Evolutionary conservation across 495 filamentous ascomycete genomes (phyloP), one percentile per base, ranked within the genome.

Genomic region (Podospora anserina): DNA sequence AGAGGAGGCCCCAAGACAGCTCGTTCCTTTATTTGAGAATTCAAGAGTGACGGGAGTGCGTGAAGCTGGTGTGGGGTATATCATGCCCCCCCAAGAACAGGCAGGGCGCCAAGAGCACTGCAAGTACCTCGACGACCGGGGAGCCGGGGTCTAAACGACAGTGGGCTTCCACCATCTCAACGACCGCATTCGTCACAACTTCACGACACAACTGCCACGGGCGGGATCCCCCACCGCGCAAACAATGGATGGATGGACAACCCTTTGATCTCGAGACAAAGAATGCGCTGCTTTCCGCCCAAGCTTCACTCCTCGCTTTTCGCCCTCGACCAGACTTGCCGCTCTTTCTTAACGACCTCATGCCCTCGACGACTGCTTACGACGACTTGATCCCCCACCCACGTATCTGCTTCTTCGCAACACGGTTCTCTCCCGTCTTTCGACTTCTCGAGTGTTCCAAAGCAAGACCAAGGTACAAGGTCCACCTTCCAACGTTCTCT

Each of bases 131-230:
- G 15, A 49, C 9, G 56, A 59, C 56, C 56, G 19, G 56, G 56
- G 56, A 49, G 13, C 39, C 39, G 59, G 59, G 27, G 23, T 61
- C 26, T 26, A 11, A 28, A 30, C 11, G 27, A 30, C 59, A 32
- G 19, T 30, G n/a, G 20, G 23, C 20, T 32, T 61, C 23, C n/a
- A 61, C 20, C 16, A 26, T 30, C 4, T 16, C 28, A 28, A 56
- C 66, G 34, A 58, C 66, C 60, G 66, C 66, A 68, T 68, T 68
- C 66, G 66, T 68, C 66, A 68, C 66, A 53, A 32, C 18, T 39
- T 27, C 56, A 59, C 20, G 57, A 63, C 32, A 49, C 27, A 44
- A 3, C 9, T 7, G 2, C 59, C 59, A 27, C 19, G 26, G 26
- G 26, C 59, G 39, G 39, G 39, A 49, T 16, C 13, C 39, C 39